phyloP scores from a whole-genome alignment of 208 protist species.

The Lotmaria passim region DNA sequence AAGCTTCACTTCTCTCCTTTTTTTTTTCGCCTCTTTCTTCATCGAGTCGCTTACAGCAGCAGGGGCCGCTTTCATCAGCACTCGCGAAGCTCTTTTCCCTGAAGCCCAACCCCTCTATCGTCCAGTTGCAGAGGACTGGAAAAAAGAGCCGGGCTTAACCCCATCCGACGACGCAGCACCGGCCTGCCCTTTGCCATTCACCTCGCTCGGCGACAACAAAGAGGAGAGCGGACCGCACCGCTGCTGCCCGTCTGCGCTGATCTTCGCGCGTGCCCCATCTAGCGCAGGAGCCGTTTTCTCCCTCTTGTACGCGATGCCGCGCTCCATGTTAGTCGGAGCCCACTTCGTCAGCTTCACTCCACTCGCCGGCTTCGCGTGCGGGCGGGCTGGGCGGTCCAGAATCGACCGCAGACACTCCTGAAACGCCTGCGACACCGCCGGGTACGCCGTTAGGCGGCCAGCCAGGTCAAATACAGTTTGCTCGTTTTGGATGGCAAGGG shows the following conservation, averaged over 20 bases:
- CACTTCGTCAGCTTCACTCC: slow-evolving; percentile 58
- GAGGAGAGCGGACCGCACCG: neutral
- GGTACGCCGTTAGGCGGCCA: slow-evolving; percentile 77
- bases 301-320: slow-evolving; percentile 51
- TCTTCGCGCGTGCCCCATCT: neutral
- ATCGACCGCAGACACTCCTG: slow-evolving; percentile 83
- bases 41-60: too few relatives aligned
- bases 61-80: too few relatives aligned
- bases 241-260: neutral
- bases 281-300: neutral
- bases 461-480: slow-evolving; percentile 69
- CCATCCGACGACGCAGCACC: neutral
- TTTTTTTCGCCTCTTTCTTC: too few relatives aligned
- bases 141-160: neutral
- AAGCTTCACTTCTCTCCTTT: too few relatives aligned
- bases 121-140: neutral
- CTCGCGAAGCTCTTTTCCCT: neutral
- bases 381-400: slow-evolving; percentile 58
- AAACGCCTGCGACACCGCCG: slow-evolving; percentile 81
- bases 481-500: slow-evolving; percentile 64
- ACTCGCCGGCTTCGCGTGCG: slow-evolving; percentile 50
- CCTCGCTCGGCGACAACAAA: neutral
- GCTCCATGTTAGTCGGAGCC: slow-evolving; percentile 57
- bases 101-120: neutral
- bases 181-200: neutral